A percentile compares a stretch with the other conserved stretches of the same genome.
phyloP scores from a whole-genome alignment of 2,329 filamentous ascomycete species.

The Penicillium hesseltinei region DNA sequence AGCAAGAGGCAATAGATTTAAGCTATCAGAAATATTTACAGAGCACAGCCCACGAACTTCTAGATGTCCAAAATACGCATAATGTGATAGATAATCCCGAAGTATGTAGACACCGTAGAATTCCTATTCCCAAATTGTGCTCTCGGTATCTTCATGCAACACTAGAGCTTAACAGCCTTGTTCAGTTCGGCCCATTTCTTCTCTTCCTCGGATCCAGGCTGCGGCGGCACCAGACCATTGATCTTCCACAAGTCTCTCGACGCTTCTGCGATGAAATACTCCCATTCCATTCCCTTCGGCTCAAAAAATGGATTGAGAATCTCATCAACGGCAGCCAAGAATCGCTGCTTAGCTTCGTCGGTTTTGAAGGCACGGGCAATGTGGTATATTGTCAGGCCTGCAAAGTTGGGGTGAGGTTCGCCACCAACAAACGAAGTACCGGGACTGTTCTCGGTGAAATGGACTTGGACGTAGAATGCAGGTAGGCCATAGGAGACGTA shows the following conservation, averaged over 20 bases:
- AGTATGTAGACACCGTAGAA: not conserved
- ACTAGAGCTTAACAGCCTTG: not conserved
- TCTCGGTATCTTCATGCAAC: not conserved
- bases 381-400: conserved; percentile 5
- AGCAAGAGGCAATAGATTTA: not conserved
- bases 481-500: not conserved
- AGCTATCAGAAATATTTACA: not conserved
- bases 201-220: not conserved
- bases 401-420: not conserved
- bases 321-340: not conserved
- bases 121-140: not conserved
- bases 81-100: not conserved
- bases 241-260: conserved; percentile 12
- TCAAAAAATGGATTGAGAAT: conserved; percentile 3
- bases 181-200: conserved; percentile 2
- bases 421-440: not conserved
- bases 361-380: conserved; percentile 6
- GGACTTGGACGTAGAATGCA: not conserved
- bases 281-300: conserved; percentile 11
- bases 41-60: not conserved
- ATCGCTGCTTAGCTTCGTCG: conserved; percentile 1
- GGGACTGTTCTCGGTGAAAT: not conserved
- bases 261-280: conserved; percentile 11
- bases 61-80: not conserved
- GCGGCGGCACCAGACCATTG: conserved; percentile 9